phyloP scores from a whole-genome alignment of 1,139 yeast species.

The Zygoascus meyerae region DNA sequence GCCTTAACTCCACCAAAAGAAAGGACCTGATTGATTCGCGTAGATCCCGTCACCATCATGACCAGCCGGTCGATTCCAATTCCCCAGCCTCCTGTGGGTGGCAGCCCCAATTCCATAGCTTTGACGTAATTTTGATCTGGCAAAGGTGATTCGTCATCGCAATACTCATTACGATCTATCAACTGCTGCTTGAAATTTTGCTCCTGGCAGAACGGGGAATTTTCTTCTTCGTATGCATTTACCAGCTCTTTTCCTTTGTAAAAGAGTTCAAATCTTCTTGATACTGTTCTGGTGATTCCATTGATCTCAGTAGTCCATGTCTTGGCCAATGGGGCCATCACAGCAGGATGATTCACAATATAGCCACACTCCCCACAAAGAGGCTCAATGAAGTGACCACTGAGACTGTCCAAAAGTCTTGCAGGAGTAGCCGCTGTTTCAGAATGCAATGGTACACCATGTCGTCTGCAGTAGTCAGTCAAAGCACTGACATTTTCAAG shows the following conservation, averaged over 20 bases:
- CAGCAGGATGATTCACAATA: slow-evolving; percentile 76
- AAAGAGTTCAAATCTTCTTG: slow-evolving; percentile 77
- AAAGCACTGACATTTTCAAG: slow-evolving; percentile 28
- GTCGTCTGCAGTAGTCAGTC: slow-evolving; percentile 32
- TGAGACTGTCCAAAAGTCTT: slow-evolving; percentile 60
- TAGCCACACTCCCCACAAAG: slow-evolving; percentile 45
- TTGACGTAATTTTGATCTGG: slow-evolving; percentile 70
- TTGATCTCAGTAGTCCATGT: slow-evolving; percentile 37
- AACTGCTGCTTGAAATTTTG: slow-evolving; percentile 32
- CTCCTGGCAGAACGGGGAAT: slow-evolving; percentile 70
- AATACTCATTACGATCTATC: slow-evolving; percentile 18
- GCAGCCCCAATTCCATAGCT: slow-evolving; percentile 86
- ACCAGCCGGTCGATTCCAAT: slow-evolving; percentile 84
- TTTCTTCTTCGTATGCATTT: slow-evolving; percentile 96
- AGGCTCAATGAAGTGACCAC: slow-evolving; percentile 62
- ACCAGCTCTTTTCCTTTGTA: slow-evolving; percentile 76
- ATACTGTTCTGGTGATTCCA: slow-evolving; percentile 38
- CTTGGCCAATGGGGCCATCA: slow-evolving; percentile 84
- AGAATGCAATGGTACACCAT: slow-evolving; percentile 46
- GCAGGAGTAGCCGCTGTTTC: slow-evolving; percentile 37
- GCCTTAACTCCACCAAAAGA: slow-evolving; percentile 78
- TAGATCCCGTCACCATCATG: slow-evolving; percentile 64
- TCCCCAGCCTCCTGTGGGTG: slow-evolving; percentile 99
- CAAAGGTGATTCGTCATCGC: slow-evolving; percentile 58
- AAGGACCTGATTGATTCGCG: slow-evolving; percentile 72